A percentile compares a stretch with the other conserved stretches of the same genome.
Conservation (phyloP, 1,284 basidiomycete genomes). For the Cutaneotrichosporon sp. region DNA sequence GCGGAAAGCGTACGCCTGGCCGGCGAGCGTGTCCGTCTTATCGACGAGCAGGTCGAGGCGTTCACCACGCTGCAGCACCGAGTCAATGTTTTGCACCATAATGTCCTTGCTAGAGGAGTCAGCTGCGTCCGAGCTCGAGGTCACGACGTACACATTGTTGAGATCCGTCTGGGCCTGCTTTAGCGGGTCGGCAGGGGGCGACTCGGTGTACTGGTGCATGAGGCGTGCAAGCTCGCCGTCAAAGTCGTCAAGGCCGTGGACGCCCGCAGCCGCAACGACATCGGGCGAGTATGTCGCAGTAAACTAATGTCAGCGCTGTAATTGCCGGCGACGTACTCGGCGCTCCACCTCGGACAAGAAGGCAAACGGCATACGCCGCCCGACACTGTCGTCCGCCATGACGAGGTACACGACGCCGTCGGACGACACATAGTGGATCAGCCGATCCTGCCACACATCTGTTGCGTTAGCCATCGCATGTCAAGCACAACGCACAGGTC, state of each 20-base stretch:
- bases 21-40: conserved; percentile 93
- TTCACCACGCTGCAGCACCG: conserved; percentile 86
- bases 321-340: conserved; percentile 43
- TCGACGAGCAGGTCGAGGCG: conserved; percentile 92
- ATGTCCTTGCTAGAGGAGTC: conserved; percentile 64
- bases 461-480: not conserved
- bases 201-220: conserved; percentile 79
- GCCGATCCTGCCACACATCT: conserved; percentile 88
- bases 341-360: conserved; percentile 83
- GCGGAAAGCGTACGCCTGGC: conserved; percentile 92
- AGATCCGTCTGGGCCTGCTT: conserved; percentile 84
- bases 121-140: not conserved
- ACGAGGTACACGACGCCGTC: conserved; percentile 81
- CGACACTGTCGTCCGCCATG: conserved; percentile 86
- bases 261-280: conserved; percentile 46
- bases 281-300: conserved; percentile 51
- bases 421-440: conserved; percentile 92
- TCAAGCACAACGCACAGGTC: conserved; percentile 6
- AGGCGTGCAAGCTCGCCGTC: conserved; percentile 53
- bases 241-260: conserved; percentile 49
- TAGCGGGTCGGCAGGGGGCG: conserved; percentile 87
- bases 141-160: conserved; percentile 61
- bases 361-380: conserved; percentile 86
- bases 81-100: conserved; percentile 93
- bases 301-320: conserved; percentile 51